Evolutionary conservation across 805 yeast genomes (phyloP).

Genomic region (Candida chauliodis): DNA sequence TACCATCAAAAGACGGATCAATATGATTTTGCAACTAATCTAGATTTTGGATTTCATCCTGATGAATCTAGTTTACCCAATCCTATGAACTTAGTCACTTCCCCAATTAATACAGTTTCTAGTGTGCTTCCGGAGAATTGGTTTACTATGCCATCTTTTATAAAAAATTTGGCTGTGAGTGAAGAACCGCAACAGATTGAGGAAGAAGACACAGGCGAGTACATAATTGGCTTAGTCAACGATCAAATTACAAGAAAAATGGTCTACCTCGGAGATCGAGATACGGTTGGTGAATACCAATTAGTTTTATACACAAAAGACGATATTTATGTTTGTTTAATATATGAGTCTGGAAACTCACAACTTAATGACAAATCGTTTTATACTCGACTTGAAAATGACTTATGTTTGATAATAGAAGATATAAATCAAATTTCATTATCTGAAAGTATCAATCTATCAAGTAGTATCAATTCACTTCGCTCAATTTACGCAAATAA

Average conservation of each 20-base stretch:
- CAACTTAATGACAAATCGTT: slow-evolving; percentile 21
- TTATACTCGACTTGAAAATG: slow-evolving; percentile 17
- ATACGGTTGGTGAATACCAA: slow-evolving; percentile 23
- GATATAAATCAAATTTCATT: slow-evolving; percentile 15
- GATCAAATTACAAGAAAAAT: slow-evolving; percentile 20
- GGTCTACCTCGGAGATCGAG: slow-evolving; percentile 20
- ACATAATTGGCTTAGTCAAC: slow-evolving; percentile 20
- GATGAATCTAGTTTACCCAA: slow-evolving; percentile 22
- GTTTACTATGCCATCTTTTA: slow-evolving; percentile 18
- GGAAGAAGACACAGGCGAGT: slow-evolving; percentile 19
- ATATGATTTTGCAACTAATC: slow-evolving; percentile 10
- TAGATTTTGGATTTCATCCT: neutral
- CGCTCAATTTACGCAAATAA: slow-evolving; percentile 19
- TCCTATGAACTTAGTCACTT: slow-evolving; percentile 33
- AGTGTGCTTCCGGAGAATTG: slow-evolving; percentile 23
- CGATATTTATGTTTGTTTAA: slow-evolving; percentile 20
- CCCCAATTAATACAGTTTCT: slow-evolving; percentile 36
- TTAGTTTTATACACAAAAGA: slow-evolving; percentile 26
- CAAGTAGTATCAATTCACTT: slow-evolving; percentile 28
- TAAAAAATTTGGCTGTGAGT: slow-evolving; percentile 10
- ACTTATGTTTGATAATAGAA: slow-evolving; percentile 16
- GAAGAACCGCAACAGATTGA: neutral
- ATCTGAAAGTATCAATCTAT: slow-evolving; percentile 18
- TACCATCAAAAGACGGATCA: slow-evolving; percentile 20
- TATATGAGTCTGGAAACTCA: slow-evolving; percentile 26